These are phyloP conservation scores for Phlebiopsis gigantea DNA, from an alignment of 768 basidiomycete species.

Conservation along the genomic window DNA sequence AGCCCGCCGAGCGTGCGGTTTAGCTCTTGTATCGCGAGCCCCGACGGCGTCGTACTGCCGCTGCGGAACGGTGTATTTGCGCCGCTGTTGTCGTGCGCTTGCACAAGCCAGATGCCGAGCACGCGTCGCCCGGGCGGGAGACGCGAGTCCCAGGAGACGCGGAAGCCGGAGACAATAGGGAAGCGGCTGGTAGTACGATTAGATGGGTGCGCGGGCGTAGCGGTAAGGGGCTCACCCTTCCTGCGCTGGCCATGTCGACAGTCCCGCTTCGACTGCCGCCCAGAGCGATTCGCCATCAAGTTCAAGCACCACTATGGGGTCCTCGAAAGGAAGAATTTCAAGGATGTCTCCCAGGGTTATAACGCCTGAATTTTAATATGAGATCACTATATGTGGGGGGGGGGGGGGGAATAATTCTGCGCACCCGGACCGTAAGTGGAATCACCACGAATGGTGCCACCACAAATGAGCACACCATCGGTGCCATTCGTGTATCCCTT, in stretches of 20 bases:
- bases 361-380: conserved; percentile 40
- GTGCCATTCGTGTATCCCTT: conserved; percentile 59
- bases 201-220: neutral
- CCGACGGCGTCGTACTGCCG: conserved; percentile 15
- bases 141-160: conserved; percentile 83
- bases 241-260: conserved; percentile 81
- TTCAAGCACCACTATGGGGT: conserved; percentile 77
- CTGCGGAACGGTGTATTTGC: conserved; percentile 15
- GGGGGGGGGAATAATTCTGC: conserved; percentile 1
- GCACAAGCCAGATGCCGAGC: conserved; percentile 57
- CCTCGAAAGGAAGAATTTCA: conserved; percentile 87
- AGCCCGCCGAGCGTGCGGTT: conserved; percentile 14
- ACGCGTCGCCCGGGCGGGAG: conserved; percentile 61
- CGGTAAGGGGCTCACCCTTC: conserved; percentile 57
- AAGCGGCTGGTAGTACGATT: conserved; percentile 56
- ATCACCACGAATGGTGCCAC: conserved; percentile 84
- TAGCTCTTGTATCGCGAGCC: conserved; percentile 17
- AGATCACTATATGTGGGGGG: neutral
- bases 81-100: conserved; percentile 26
- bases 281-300: conserved; percentile 75
- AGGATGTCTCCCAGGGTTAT: conserved; percentile 83
- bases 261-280: conserved; percentile 68
- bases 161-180: conserved; percentile 80
- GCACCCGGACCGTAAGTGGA: conserved; percentile 78
- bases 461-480: conserved; percentile 77